Evolutionary conservation across 139 green algal species (phyloP), one percentile per base, ranked within the genome.

Genomic region (Chlamydomonas schloesseri): DNA sequence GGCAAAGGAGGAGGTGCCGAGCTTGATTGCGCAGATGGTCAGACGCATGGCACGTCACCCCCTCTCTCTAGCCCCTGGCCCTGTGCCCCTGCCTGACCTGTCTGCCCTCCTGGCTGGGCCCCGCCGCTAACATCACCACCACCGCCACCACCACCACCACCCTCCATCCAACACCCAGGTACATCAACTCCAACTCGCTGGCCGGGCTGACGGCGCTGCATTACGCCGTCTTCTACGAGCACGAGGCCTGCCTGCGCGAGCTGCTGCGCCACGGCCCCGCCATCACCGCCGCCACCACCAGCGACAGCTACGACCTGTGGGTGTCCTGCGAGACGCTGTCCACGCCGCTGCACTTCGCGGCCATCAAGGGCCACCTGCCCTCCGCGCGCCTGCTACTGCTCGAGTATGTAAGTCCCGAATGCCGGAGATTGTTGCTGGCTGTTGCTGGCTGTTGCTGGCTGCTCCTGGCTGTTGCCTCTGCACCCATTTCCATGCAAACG

Each of bases 331-430:
- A 74, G 24, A 74, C 68, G 11, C 31, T 64, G 26, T 75, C 64
- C 34, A 84, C 78, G 26, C 78, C 78, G n/a, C 47, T 84, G 64
- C 78, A 84, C 64, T 67, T 84, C 8, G 78, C 78, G 29, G 78
- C 78, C 6, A 3, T 84, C 18, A 71, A 84, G 20, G 37, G 55
- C 42, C 68, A 47, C 64, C 13, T 31, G 6, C 3, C n/a, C 4
- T 31, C 50, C 5, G 37, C 78, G 20, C 8, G 31, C 29, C 36
- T 31, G 46, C 42, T 84, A n/a, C 42, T 84, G 46, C 47, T 64
- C n/a, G 18, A 68, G 11, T 84, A 84, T 29, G 78, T 84, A 20
- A 84, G 78, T 46, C 1, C 26, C 0, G n/a, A n/a, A n/a, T n/a
- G n/a, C n/a, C n/a, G n/a, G n/a, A n/a, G n/a, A n/a, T n/a, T n/a